These are phyloP conservation scores for Verticillium longisporum DNA, from an alignment of 2,329 filamentous ascomycete species.

Conservation along the genomic window DNA sequence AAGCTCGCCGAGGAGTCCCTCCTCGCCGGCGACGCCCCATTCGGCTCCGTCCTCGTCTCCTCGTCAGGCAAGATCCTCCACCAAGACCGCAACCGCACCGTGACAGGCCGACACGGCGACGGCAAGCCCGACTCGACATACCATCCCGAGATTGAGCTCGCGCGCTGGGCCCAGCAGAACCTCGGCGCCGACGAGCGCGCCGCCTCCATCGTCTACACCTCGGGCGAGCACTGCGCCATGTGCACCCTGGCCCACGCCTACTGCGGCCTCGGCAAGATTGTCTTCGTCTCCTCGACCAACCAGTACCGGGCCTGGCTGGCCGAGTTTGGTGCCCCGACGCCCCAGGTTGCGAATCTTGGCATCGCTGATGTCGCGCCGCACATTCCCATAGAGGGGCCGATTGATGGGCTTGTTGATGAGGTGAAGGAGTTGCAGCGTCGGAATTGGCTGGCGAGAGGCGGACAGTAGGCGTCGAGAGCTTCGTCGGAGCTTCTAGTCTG, in stretches of 20 bases:
- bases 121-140: conserved; percentile 21
- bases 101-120: conserved; percentile 19
- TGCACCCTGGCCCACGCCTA: conserved; percentile 27
- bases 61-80: conserved; percentile 17
- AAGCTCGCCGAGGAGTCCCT: conserved; percentile 27
- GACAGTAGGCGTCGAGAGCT: background rate
- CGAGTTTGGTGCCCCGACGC: conserved; percentile 16
- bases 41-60: conserved; percentile 27
- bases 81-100: conserved; percentile 25
- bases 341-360: conserved; percentile 15
- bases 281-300: conserved; percentile 22
- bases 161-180: conserved; percentile 27
- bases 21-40: conserved; percentile 26
- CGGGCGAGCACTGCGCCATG: conserved; percentile 30
- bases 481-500: background rate
- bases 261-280: conserved; percentile 25
- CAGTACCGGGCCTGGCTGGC: conserved; percentile 20
- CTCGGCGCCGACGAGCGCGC: conserved; percentile 31
- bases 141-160: conserved; percentile 29
- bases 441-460: background rate
- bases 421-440: conserved; percentile 19
- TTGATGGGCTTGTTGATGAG: conserved; percentile 19
- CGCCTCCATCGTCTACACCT: conserved; percentile 24
- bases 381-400: conserved; percentile 20
- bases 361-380: conserved; percentile 22